Conservation (phyloP, 2,329 filamentous ascomycete genomes). For the Penicillium occitanis region DNA sequence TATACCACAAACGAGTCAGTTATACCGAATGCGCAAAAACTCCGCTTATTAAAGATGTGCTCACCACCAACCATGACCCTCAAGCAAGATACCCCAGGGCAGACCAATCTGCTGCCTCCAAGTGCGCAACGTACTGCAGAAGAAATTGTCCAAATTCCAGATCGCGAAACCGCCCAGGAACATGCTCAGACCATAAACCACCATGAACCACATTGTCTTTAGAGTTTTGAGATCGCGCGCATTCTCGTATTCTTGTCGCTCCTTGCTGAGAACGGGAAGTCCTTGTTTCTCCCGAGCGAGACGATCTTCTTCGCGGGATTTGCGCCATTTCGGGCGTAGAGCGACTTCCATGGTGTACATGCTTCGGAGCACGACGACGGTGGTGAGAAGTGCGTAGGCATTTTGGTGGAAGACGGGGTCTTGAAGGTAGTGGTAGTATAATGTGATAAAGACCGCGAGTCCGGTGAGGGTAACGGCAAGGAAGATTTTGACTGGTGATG, state of each 20-base stretch:
- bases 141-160: constrained; percentile 78
- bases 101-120: constrained; percentile 70
- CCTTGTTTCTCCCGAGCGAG: constrained; percentile 38
- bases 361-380: constrained; percentile 67
- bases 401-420: constrained; percentile 81
- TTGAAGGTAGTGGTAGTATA: constrained; percentile 78
- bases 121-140: constrained; percentile 63
- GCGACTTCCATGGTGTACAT: constrained; percentile 75
- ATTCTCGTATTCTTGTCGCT: constrained; percentile 52
- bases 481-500: constrained; percentile 50
- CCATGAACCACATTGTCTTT: constrained; percentile 73
- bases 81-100: constrained; percentile 76
- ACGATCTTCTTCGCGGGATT: constrained; percentile 48
- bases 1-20: constrained; percentile 26
- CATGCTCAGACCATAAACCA: constrained; percentile 64
- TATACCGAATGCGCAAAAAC: background rate
- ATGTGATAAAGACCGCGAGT: constrained; percentile 68
- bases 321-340: constrained; percentile 59
- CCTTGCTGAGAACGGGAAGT: constrained; percentile 43
- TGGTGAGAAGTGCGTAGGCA: constrained; percentile 71
- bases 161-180: constrained; percentile 74
- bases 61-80: constrained; percentile 72
- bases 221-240: constrained; percentile 58
- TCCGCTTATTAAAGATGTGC: constrained; percentile 26
- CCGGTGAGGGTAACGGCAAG: constrained; percentile 59